Percentiles rank a stretch among this genome's conserved stretches.
phyloP scores from a whole-genome alignment of 345 rosid genomes.

The Eucalyptus melliodora region DNA sequence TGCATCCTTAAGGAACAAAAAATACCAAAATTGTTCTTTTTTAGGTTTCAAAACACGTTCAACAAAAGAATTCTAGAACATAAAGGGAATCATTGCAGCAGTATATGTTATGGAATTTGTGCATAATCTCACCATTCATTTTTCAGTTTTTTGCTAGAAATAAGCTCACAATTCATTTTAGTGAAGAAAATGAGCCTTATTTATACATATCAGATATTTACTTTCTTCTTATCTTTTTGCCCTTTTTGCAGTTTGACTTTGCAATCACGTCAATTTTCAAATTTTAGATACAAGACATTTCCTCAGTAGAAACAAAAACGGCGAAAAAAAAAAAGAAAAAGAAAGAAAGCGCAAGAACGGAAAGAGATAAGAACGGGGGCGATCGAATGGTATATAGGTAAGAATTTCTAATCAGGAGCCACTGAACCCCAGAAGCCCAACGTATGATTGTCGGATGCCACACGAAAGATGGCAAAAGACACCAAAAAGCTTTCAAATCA shows the following conservation, averaged over 20 bases:
- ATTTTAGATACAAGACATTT: background rate
- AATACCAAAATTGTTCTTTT: background rate
- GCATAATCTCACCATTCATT: background rate
- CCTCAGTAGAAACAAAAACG: background rate
- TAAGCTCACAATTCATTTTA: background rate
- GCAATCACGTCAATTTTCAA: background rate
- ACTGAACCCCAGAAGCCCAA: slow-evolving; percentile 42
- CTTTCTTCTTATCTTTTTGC: background rate
- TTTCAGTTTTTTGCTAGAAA: background rate
- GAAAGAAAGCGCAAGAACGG: background rate
- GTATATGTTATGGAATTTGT: background rate
- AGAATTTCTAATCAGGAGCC: slow-evolving; percentile 10
- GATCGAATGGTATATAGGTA: background rate
- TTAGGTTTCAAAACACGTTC: background rate
- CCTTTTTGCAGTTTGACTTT: background rate
- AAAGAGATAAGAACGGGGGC: background rate
- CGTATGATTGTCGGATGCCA: slow-evolving; percentile 54
- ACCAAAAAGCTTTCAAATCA: slow-evolving; percentile 52
- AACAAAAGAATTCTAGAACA: background rate
- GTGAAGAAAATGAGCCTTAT: background rate
- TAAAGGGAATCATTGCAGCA: background rate
- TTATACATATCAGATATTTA: background rate
- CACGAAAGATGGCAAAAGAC: slow-evolving; percentile 27
- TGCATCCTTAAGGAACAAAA: background rate
- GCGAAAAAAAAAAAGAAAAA: background rate